These are phyloP conservation scores for Mycena leptocephala DNA, from an alignment of 768 basidiomycete genomes.

Conservation along the genomic window DNA sequence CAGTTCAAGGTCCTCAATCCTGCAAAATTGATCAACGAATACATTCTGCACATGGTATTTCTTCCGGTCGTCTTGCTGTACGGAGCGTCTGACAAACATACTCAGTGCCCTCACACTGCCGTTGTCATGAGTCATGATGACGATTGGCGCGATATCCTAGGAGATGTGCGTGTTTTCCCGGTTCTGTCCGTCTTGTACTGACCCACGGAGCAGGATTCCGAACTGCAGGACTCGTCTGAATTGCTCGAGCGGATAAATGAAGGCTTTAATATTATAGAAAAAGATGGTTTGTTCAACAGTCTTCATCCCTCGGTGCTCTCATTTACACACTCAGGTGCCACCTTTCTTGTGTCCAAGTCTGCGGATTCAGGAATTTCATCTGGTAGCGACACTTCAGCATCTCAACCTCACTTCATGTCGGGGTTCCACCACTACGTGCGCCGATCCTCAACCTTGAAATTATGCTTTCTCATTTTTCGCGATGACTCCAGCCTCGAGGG, in stretches of 20 bases:
- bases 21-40: background rate
- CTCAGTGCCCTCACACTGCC: background rate
- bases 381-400: too few species aligned
- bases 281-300: too few species aligned
- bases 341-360: too few species aligned
- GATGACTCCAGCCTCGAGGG: constrained; percentile 23
- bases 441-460: background rate
- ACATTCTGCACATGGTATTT: background rate
- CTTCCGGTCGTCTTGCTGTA: background rate
- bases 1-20: background rate
- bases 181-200: too few species aligned
- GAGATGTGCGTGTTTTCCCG: background rate
- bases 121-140: background rate
- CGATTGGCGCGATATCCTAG: too few species aligned
- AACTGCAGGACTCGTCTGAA: too few species aligned
- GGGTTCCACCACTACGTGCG: constrained; percentile 36
- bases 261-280: too few species aligned
- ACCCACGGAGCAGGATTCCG: too few species aligned
- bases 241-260: too few species aligned
- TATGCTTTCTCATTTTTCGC: constrained; percentile 17
- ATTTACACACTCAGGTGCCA: too few species aligned
- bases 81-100: background rate
- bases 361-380: too few species aligned
- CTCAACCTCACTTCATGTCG: constrained; percentile 40
- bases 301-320: too few species aligned